Conservation (phyloP, 345 rosid species). For the Eucalyptus lansdowneana region DNA sequence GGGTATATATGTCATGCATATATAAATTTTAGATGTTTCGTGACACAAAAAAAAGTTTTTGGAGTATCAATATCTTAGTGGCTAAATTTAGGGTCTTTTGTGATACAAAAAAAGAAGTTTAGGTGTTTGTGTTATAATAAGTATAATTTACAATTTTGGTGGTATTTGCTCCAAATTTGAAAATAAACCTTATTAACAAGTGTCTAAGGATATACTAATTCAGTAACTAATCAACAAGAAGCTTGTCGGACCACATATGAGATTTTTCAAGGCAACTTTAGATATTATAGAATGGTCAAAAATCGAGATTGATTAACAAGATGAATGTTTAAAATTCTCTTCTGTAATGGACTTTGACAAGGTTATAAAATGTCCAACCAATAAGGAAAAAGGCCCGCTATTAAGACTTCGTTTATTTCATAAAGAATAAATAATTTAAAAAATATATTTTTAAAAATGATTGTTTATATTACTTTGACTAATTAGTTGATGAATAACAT, state of each 20-base stretch:
- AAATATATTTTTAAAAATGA: neutral
- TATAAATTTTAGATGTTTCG: rapidly evolving
- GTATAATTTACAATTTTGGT: neutral
- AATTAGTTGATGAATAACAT: too few relatives aligned
- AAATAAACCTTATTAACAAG: neutral
- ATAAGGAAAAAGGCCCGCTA: neutral
- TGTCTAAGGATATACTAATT: neutral
- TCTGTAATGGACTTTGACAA: neutral
- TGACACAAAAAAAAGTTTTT: too few relatives aligned
- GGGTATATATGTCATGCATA: too few relatives aligned
- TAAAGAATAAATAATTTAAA: too few relatives aligned
- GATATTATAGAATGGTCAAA: neutral
- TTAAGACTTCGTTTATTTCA: rapidly evolving
- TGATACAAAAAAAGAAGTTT: too few relatives aligned
- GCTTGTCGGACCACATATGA: neutral
- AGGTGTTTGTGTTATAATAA: too few relatives aligned
- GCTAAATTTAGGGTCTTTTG: neutral
- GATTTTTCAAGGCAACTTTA: neutral
- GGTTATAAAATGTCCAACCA: neutral
- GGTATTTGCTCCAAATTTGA: neutral
- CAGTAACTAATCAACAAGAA: neutral
- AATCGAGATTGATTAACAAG: neutral
- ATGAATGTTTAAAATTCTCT: neutral
- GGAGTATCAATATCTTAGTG: rapidly evolving
- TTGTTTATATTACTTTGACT: too few relatives aligned